Evolutionary conservation across 768 basidiomycete species (phyloP).

Genomic region (Psilocybe cyanescens): DNA sequence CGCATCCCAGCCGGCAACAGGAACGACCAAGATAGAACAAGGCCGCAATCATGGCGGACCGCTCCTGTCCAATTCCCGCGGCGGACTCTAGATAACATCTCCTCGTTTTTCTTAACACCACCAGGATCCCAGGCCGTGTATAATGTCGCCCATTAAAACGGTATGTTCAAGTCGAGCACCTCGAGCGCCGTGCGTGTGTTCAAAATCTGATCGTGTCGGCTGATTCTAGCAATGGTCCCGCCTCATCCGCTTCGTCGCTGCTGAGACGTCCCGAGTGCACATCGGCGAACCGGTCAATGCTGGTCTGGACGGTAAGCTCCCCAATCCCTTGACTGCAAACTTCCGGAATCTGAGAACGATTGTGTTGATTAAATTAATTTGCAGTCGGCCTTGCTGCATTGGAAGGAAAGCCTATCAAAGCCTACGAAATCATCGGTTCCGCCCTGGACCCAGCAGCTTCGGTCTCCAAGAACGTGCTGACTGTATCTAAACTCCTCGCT

Average conservation of each 20-base stretch:
- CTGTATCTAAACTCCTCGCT: conserved; percentile 70
- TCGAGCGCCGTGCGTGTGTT: neutral
- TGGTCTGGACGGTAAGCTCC: conserved; percentile 57
- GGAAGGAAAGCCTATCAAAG: conserved; percentile 60
- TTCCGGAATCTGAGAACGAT: neutral
- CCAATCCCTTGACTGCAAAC: neutral
- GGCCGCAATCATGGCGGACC: too few relatives aligned
- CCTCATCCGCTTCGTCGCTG: conserved; percentile 81
- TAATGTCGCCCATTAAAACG: conserved; percentile 63
- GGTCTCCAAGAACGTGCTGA: conserved; percentile 64
- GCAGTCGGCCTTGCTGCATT: conserved; percentile 64
- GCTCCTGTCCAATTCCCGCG: neutral
- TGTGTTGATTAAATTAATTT: neutral
- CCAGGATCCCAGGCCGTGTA: neutral
- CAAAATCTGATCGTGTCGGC: neutral
- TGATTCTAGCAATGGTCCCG: conserved; percentile 69
- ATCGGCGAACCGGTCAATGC: conserved; percentile 78
- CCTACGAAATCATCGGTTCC: conserved; percentile 73
- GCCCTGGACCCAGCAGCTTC: conserved; percentile 68
- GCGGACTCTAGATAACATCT: neutral
- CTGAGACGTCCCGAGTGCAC: conserved; percentile 74
- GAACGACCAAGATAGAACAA: neutral
- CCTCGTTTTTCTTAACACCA: conserved; percentile 4
- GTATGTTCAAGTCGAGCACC: conserved; percentile 34
- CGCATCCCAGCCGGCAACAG: neutral